Evolutionary conservation across 1,284 basidiomycete genomes (phyloP).

Genomic region (Leccinum subfulvum): DNA sequence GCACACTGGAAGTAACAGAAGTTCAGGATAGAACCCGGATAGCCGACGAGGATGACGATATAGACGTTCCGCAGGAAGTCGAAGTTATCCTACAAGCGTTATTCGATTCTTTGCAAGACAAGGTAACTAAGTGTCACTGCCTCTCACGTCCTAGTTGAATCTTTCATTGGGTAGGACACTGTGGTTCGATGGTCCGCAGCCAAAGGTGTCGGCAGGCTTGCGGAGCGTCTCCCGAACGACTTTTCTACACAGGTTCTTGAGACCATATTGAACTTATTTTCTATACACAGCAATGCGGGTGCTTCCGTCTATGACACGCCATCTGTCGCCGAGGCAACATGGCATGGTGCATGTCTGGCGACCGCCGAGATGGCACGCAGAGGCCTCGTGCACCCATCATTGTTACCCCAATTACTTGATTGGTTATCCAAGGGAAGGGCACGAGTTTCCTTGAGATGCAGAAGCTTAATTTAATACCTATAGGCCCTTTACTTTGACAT

Average conservation of each 20-base stretch:
- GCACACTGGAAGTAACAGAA: conserved; percentile 22
- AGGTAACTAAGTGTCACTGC: conserved; percentile 44
- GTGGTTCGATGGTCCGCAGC: conserved; percentile 94
- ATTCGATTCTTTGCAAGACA: conserved; percentile 79
- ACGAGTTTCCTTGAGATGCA: conserved; percentile 9
- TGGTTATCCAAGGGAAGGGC: conserved; percentile 76
- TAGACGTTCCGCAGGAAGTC: conserved; percentile 77
- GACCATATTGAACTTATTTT: conserved; percentile 71
- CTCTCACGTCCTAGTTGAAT: conserved; percentile 3
- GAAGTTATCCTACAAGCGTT: conserved; percentile 77
- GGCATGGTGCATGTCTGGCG: conserved; percentile 94
- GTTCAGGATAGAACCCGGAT: conserved; percentile 3
- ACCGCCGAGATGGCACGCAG: conserved; percentile 90
- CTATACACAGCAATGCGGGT: conserved; percentile 60
- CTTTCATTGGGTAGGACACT: conserved; percentile 67
- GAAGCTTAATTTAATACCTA: conserved; percentile 13
- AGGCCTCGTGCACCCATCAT: conserved; percentile 61
- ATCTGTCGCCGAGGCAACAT: conserved; percentile 78
- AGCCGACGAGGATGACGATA: conserved; percentile 43
- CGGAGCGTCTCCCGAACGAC: conserved; percentile 74
- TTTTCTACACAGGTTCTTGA: conserved; percentile 81
- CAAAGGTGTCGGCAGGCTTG: conserved; percentile 88
- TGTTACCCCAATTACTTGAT: conserved; percentile 62
- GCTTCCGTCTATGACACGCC: conserved; percentile 71
- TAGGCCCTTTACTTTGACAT: conserved; percentile 93